phyloP scores from a whole-genome alignment of 345 rosid genomes.

The Aurinia saxatilis region DNA sequence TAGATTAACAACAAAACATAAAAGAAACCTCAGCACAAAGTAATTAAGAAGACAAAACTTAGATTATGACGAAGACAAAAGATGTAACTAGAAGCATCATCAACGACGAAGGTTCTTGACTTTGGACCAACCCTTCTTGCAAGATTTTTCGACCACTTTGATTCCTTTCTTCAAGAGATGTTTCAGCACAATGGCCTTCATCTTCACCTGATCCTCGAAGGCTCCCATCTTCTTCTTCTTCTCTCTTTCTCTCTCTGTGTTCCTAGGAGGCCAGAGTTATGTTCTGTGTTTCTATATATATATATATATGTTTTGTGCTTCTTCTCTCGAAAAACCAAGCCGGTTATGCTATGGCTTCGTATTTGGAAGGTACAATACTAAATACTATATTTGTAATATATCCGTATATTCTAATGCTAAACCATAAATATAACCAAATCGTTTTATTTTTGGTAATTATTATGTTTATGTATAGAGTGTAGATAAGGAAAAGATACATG shows the following conservation, averaged over 20 bases:
- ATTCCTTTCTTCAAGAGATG: slow-evolving; percentile 56
- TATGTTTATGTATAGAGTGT: no score
- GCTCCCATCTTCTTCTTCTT: slow-evolving; percentile 44
- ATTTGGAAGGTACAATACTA: no score
- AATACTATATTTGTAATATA: no score
- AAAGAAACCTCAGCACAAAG: not conserved
- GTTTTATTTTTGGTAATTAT: no score
- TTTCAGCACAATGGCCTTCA: slow-evolving; percentile 61
- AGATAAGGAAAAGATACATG: no score
- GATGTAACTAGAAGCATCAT: not conserved
- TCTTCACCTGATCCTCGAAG: slow-evolving; percentile 77
- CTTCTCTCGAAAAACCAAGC: no score
- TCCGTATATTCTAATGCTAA: no score
- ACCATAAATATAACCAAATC: no score
- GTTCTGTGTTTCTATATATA: no score
- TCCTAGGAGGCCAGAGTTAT: not conserved
- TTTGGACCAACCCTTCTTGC: slow-evolving; percentile 90
- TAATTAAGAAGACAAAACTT: not conserved
- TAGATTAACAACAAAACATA: not conserved
- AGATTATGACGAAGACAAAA: not conserved
- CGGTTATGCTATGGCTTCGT: no score
- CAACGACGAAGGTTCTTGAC: slow-evolving; percentile 65
- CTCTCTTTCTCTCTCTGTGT: not conserved
- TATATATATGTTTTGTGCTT: no score
- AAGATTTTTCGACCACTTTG: slow-evolving; percentile 62